Percentiles rank a stretch among this genome's conserved stretches.
Conservation (phyloP, 768 basidiomycete genomes). For the Coprinopsis marcescibilis region DNA sequence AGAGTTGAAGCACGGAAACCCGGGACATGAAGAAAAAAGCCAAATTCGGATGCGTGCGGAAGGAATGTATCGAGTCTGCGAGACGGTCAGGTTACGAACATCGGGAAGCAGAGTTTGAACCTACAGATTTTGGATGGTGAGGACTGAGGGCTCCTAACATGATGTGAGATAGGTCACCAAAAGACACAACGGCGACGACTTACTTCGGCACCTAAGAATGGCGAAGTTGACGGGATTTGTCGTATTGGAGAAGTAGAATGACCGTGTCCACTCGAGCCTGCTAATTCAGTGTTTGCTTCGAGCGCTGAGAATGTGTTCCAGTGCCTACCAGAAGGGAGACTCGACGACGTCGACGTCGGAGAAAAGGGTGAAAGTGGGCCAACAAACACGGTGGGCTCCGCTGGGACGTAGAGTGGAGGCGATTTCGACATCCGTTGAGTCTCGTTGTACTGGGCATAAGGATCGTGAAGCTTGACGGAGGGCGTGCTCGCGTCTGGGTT, state of each 20-base stretch:
- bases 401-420: constrained; percentile 25
- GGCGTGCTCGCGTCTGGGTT: constrained; percentile 43
- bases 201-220: constrained; percentile 35
- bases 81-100: constrained; percentile 8
- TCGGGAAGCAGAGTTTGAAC: constrained; percentile 9
- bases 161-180: constrained; percentile 9
- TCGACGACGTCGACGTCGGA: constrained; percentile 37
- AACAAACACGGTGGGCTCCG: constrained; percentile 22
- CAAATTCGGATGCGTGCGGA: constrained; percentile 51
- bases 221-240: constrained; percentile 26
- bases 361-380: constrained; percentile 38
- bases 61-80: constrained; percentile 54
- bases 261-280: constrained; percentile 37
- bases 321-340: constrained; percentile 42
- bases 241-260: constrained; percentile 31
- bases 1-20: constrained; percentile 45
- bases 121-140: constrained; percentile 34
- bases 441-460: constrained; percentile 35
- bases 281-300: constrained; percentile 33
- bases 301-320: constrained; percentile 32
- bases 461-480: constrained; percentile 45
- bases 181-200: constrained; percentile 12
- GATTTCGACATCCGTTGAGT: constrained; percentile 27
- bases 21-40: constrained; percentile 55
- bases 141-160: constrained; percentile 33